Evolutionary conservation across 108 stramenopile species (phyloP).

Genomic region (Nitzschia palea): DNA sequence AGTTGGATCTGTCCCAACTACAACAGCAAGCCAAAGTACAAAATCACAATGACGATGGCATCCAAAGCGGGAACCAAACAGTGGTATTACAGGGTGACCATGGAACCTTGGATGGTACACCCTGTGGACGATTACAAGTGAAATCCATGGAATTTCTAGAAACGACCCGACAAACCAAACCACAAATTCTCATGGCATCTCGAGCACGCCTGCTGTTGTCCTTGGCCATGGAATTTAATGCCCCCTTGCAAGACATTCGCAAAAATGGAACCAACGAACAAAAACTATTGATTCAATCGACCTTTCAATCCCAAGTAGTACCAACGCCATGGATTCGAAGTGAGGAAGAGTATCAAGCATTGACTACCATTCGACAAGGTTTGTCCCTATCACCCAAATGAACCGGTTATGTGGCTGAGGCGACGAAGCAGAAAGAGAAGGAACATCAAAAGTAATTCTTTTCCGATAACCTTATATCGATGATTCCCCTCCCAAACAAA

Average conservation of each 20-base stretch:
- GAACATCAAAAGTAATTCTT: too few relatives aligned
- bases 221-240: slow-evolving; percentile 17
- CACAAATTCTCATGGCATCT: slow-evolving; percentile 14
- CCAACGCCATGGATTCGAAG: slow-evolving; percentile 24
- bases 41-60: background rate
- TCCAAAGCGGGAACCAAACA: slow-evolving; percentile 1
- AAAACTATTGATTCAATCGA: slow-evolving; percentile 2
- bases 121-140: slow-evolving; percentile 22
- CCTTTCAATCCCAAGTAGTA: slow-evolving; percentile 15
- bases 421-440: too few relatives aligned
- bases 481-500: too few relatives aligned
- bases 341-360: slow-evolving; percentile 19
- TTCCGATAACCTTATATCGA: too few relatives aligned
- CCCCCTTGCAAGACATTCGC: slow-evolving; percentile 14
- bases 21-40: background rate
- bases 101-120: slow-evolving; percentile 21
- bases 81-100: background rate
- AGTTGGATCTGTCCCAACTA: slow-evolving; percentile 7
- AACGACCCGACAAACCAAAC: slow-evolving; percentile 13
- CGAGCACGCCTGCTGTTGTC: slow-evolving; percentile 12
- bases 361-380: background rate
- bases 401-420: too few relatives aligned
- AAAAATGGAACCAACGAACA: slow-evolving; percentile 7
- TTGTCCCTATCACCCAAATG: too few relatives aligned
- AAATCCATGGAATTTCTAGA: slow-evolving; percentile 15